Evolutionary conservation across 345 rosid species (phyloP).

Genomic region (Alliaria petiolata): DNA sequence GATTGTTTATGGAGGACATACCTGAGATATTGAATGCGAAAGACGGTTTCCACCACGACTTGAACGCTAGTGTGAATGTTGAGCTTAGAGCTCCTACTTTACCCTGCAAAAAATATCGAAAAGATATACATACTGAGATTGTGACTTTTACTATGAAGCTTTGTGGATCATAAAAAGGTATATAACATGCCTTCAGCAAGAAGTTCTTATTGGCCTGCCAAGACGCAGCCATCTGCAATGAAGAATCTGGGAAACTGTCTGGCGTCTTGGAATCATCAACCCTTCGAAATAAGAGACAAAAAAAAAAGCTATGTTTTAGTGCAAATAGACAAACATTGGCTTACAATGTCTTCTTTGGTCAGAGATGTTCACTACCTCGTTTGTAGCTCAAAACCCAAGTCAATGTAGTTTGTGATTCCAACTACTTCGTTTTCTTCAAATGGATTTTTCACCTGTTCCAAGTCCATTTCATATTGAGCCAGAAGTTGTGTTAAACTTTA

Average conservation of each 20-base stretch:
- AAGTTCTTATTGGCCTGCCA: constrained; percentile 98
- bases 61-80: constrained; percentile 67
- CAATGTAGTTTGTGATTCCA: constrained; percentile 94
- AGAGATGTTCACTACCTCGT: constrained; percentile 51
- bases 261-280: constrained; percentile 49
- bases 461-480: background rate
- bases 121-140: background rate
- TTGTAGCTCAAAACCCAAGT: constrained; percentile 83
- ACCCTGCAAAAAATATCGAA: constrained; percentile 45
- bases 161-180: background rate
- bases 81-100: constrained; percentile 82
- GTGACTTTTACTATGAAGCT: background rate
- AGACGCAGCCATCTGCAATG: constrained; percentile 85
- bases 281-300: constrained; percentile 35
- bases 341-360: background rate
- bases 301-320: constrained; percentile 13
- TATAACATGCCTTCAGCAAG: constrained; percentile 71
- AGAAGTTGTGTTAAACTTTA: background rate
- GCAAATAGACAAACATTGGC: background rate
- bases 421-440: constrained; percentile 68
- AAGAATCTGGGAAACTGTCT: constrained; percentile 48
- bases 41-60: constrained; percentile 98
- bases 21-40: constrained; percentile 81
- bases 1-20: background rate
- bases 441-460: constrained; percentile 80